Conservation (phyloP, 257 asterid genomes). For the Salvia splendens region DNA sequence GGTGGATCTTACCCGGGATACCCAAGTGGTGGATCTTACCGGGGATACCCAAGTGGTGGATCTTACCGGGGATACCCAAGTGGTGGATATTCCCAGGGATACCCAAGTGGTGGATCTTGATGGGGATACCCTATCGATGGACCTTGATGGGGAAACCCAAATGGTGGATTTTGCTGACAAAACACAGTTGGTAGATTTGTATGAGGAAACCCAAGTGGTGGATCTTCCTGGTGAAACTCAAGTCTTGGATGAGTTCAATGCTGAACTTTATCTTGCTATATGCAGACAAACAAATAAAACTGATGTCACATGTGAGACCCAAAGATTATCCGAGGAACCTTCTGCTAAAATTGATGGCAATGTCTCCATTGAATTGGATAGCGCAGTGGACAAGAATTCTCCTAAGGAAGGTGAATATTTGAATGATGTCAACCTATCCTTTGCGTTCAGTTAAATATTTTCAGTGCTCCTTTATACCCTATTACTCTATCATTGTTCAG, state of each 20-base stretch:
- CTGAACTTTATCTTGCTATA: conserved; percentile 43
- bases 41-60: conserved; percentile 36
- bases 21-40: conserved; percentile 35
- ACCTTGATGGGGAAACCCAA: conserved; percentile 57
- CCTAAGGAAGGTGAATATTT: conserved; percentile 35
- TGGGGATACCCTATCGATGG: conserved; percentile 38
- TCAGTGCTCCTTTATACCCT: background rate
- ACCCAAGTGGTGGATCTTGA: conserved; percentile 52
- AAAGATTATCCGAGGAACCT: conserved; percentile 47
- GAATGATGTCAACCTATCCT: conserved; percentile 8
- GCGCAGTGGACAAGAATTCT: conserved; percentile 25
- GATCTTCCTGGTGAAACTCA: conserved; percentile 59
- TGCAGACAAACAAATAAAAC: conserved; percentile 41
- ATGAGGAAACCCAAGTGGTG: conserved; percentile 36
- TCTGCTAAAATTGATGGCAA: conserved; percentile 29
- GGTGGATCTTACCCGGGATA: conserved; percentile 37
- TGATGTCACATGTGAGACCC: conserved; percentile 51
- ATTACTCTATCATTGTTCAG: background rate
- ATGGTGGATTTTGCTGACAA: conserved; percentile 40
- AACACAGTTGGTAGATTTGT: conserved; percentile 33
- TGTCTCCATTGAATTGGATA: conserved; percentile 33
- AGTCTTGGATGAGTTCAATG: conserved; percentile 45
- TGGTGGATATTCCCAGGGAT: conserved; percentile 37
- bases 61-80: conserved; percentile 37
- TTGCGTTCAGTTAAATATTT: background rate